Evolutionary conservation across 805 yeast species (phyloP), one percentile per base, ranked within the genome.

Genomic region (Lipomyces spencermartinsiae): DNA sequence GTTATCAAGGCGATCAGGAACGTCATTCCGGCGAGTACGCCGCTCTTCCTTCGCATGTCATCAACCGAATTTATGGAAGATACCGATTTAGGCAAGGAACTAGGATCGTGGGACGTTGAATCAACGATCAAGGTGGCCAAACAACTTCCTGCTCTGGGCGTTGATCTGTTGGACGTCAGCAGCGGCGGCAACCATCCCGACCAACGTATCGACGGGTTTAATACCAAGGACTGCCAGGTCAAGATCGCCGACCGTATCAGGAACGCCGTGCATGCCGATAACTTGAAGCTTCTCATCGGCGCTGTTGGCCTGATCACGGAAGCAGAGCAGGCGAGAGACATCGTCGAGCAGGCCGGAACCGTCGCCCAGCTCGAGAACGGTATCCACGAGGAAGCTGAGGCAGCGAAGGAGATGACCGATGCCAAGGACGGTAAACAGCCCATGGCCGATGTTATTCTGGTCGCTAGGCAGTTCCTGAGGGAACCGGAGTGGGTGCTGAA

Each of bases 121-220:
- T 87, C 85, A 68, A 76, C 85, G 1, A 71, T 80, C 34, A 55
- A 66, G 58, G 49, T 71, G 22, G 61, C 65, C 43, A 63, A 69
- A 43, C 58, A 39, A 10, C 46, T 72, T 10, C 35, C 46, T 37
- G 63, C 78, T 56, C 78, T 76, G 19, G 78, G 79, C 39, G 80
- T 86, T 58, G 85, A 84, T 66, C 76, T 86, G n/a, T 69, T 87
- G 37, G 90, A 87, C 73, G 80, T 84, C 58, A 84, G 88, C 0
- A 78, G 86, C 10, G 89, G 88, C 65, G 87, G 87, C 58, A 81
- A 80, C 73, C 77, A 76, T 71, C 65, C 74, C 53, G 71, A 76
- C n/a, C 46, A 39, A 39, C 9, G 12, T 14, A 64, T 58, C 35
- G 31, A 54, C 79, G 76, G 64, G 73, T 39, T 39, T 14, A 63